phyloP scores from a whole-genome alignment of 805 yeast species.

The Vanderwaltozyma polyspora region DNA sequence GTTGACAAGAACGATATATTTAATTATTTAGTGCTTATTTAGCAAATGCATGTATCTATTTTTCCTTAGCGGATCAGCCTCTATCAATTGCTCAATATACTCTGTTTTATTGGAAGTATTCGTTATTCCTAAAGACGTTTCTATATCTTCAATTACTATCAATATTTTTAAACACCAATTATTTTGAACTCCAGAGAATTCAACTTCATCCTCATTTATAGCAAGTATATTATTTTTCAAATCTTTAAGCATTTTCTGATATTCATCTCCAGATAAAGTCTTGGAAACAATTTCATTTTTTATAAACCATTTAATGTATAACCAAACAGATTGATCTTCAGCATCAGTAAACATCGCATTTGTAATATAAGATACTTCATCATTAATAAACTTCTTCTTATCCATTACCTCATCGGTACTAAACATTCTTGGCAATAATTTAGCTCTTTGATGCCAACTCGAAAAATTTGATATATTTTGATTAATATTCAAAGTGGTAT shows the following conservation, averaged over 20 bases:
- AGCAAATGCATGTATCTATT: conserved; percentile 43
- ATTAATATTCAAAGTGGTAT: conserved; percentile 69
- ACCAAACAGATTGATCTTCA: conserved; percentile 89
- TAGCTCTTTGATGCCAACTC: conserved; percentile 89
- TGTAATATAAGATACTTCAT: conserved; percentile 58
- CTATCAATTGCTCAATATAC: conserved; percentile 33
- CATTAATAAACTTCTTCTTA: conserved; percentile 29
- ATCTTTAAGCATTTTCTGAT: conserved; percentile 30
- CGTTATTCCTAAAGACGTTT: conserved; percentile 24
- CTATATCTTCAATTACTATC: conserved; percentile 33
- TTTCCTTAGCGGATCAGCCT: conserved; percentile 54
- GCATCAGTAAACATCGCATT: conserved; percentile 90
- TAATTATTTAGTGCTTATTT: conserved; percentile 2
- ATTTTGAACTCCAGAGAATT: conserved; percentile 51
- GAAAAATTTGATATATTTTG: conserved; percentile 83
- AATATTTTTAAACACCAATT: conserved; percentile 67
- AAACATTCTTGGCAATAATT: conserved; percentile 47
- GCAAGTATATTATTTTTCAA: conserved; percentile 45
- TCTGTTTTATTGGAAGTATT: conserved; percentile 14
- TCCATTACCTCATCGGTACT: conserved; percentile 13
- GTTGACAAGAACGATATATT: conserved; percentile 1
- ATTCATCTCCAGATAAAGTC: conserved; percentile 21
- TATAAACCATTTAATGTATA: conserved; percentile 72
- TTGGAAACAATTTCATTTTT: conserved; percentile 25
- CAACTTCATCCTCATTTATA: conserved; percentile 61